Evolutionary conservation across 2,329 filamentous ascomycete genomes (phyloP).

Genomic region (Coniella lustricola): DNA sequence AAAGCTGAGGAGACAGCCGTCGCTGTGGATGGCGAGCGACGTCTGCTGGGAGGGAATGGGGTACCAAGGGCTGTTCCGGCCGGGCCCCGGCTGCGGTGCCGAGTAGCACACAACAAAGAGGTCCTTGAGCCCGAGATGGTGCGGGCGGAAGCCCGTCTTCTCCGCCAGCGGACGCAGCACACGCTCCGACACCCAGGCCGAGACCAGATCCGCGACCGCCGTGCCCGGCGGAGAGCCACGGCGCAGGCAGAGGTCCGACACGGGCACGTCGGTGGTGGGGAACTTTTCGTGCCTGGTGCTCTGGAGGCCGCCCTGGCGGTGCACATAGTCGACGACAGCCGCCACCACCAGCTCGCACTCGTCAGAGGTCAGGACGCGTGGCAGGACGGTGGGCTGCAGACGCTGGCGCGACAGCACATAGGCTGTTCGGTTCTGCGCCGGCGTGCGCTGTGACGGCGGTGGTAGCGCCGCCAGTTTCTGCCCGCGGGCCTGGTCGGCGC

Average conservation of each 20-base stretch:
- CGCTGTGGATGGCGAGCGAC: slow-evolving; percentile 13
- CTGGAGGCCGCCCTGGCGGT: slow-evolving; percentile 10
- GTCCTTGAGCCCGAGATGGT: slow-evolving; percentile 11
- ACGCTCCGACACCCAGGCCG: slow-evolving; percentile 1
- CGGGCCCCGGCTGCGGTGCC: background rate
- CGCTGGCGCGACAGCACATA: slow-evolving; percentile 12
- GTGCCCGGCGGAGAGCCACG: background rate
- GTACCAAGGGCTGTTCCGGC: background rate
- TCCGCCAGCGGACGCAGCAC: slow-evolving; percentile 5
- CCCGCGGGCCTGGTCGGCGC: slow-evolving; percentile 11
- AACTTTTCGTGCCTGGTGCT: slow-evolving; percentile 12
- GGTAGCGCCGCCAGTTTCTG: slow-evolving; percentile 13
- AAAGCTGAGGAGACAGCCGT: slow-evolving; percentile 13
- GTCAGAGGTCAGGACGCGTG: background rate
- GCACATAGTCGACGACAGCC: slow-evolving; percentile 7
- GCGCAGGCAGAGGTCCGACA: slow-evolving; percentile 2
- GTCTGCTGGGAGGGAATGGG: slow-evolving; percentile 14
- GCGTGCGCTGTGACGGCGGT: slow-evolving; percentile 3
- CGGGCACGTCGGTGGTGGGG: slow-evolving; percentile 14
- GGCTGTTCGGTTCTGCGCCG: slow-evolving; percentile 11
- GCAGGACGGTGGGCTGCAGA: slow-evolving; percentile 8
- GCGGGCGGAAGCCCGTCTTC: slow-evolving; percentile 6
- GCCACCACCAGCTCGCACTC: slow-evolving; percentile 9
- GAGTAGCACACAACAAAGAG: slow-evolving; percentile 14
- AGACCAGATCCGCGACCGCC: slow-evolving; percentile 1